Base-by-base conservation (phyloP, 352 stramenopile species). In the Globisporangium cylindrosporum region DNA sequence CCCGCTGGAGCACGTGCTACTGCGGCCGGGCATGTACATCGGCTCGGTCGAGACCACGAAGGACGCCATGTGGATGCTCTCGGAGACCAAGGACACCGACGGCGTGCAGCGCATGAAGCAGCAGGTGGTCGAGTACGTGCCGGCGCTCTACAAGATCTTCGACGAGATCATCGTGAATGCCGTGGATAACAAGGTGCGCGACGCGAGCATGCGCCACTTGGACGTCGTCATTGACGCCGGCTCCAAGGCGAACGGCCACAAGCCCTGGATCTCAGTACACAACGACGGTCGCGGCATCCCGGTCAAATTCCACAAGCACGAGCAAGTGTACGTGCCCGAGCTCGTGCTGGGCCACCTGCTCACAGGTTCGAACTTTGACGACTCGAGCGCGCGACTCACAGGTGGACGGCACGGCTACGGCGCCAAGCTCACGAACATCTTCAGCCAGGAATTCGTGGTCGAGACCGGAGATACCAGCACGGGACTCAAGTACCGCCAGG, bases 341-440 rank as follows among this genome's bases (percentile, higher is more conserved):
- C 79, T 99, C 54, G 98, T 99, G 59, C 98, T 99, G 66, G 98
- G 98, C 5, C 93, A 99, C 73, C 76, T 99, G 32, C 82, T 99
- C 38, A 99, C 98, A 3, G 97, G 98, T 67, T 98, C 91, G 20
- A 99, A 99, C 86, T 99, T 99, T 81, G 96, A 99, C 69, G 98
- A 99, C 74, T 76, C 95, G 24, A 97, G 96, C 66, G 94, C 98
- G 70, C 98, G 98, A 78, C 96, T 98, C 27, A 99, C 98, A 0
- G 98, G 96, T 29, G 96, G 96, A 18, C 80, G 95, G 38, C 97
- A 99, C 72, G 96, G 96, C 59, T 98, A 98, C 74, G 96, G 96
- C 15, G 96, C 95, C 29, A 98, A 99, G 77, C 83, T 99, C 32
- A 98, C 98, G 24, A 99, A 99, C 78, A 99, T 99, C 73, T 99